Conservation (phyloP, 73 alveolate genomes). For the Tetrahymena elliotti region DNA sequence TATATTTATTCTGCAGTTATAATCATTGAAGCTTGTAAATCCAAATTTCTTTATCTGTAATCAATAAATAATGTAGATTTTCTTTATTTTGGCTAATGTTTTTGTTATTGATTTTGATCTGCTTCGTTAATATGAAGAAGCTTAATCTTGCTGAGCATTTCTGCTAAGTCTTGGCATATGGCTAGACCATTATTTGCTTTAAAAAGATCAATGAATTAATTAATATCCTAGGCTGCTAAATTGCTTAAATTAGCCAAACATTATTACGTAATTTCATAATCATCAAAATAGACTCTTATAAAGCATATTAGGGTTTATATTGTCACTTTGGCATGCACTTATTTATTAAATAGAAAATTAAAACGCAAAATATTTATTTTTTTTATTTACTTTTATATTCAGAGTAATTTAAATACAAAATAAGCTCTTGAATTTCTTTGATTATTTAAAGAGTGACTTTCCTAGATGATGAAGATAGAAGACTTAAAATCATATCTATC, state of each 20-base stretch:
- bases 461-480: neutral
- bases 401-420: neutral
- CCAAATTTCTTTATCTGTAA: neutral
- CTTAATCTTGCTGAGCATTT: neutral
- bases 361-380: neutral
- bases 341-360: neutral
- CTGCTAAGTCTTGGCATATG: neutral
- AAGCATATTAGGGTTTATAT: neutral
- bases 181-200: neutral
- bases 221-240: neutral
- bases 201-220: neutral
- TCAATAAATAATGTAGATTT: neutral
- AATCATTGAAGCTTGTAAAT: neutral
- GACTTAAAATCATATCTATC: neutral
- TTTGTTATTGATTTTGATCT: neutral
- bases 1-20: neutral
- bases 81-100: neutral
- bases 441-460: neutral
- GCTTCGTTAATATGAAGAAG: neutral
- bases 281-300: neutral
- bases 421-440: neutral
- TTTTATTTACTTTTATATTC: neutral
- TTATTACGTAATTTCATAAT: neutral
- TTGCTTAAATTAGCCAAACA: neutral
- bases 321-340: neutral